A percentile compares a stretch with the other conserved stretches of the same genome.
phyloP scores from a whole-genome alignment of 148 eudicot species.

The Heliamphora exappendiculata region DNA sequence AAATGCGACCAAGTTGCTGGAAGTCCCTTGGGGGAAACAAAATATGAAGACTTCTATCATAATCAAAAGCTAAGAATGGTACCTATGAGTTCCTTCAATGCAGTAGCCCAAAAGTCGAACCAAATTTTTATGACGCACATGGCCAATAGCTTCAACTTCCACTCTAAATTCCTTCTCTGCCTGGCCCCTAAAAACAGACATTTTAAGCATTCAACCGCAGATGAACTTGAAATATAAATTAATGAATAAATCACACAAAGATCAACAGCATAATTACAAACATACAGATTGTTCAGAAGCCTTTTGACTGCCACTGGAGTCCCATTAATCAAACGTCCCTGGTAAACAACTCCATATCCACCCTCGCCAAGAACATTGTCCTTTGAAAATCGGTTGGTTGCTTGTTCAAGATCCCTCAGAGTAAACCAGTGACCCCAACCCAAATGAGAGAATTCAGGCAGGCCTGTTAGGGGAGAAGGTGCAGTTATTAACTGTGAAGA shows the following conservation, averaged over 20 bases:
- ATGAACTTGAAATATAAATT: not conserved
- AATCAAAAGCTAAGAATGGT: not conserved
- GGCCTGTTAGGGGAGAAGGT: constrained; percentile 61
- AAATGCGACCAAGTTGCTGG: not conserved
- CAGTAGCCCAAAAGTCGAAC: constrained; percentile 68
- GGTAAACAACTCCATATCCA: constrained; percentile 71
- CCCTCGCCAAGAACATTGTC: constrained; percentile 75
- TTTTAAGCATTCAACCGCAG: constrained; percentile 8
- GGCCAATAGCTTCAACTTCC: constrained; percentile 75
- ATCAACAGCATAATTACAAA: constrained; percentile 4
- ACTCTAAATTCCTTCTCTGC: constrained; percentile 72
- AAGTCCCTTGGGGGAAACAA: not conserved
- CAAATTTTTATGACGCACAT: constrained; percentile 62
- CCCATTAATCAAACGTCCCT: constrained; percentile 52
- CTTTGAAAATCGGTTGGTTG: constrained; percentile 55
- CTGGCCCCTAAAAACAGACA: constrained; percentile 38
- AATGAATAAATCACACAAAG: not conserved
- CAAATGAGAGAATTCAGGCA: constrained; percentile 67
- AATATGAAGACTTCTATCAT: not conserved
- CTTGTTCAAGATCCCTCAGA: constrained; percentile 63
- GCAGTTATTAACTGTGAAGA: constrained; percentile 54
- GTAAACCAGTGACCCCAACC: constrained; percentile 90
- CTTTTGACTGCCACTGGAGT: constrained; percentile 61
- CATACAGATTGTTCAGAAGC: constrained; percentile 64
- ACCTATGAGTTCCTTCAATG: constrained; percentile 72